phyloP scores from a whole-genome alignment of 129 eudicot species.

The Pulicaria dysenterica region DNA sequence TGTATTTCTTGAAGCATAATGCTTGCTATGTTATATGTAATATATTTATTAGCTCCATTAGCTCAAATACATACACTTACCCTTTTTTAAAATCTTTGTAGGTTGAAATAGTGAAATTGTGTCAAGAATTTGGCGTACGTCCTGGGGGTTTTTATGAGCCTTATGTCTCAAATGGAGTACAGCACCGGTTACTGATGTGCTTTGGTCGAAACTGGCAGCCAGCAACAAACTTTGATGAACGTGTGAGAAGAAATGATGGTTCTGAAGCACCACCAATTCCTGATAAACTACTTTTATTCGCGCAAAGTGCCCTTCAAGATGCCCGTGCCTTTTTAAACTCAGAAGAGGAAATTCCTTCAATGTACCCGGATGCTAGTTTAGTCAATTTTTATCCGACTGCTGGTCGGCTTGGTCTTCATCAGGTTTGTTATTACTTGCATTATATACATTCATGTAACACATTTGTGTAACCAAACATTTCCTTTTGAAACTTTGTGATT shows the following conservation, averaged over 20 bases:
- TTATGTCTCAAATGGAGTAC: slow-evolving; percentile 43
- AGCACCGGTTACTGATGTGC: slow-evolving; percentile 54
- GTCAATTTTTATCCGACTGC: slow-evolving; percentile 47
- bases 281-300: slow-evolving; percentile 27
- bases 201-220: slow-evolving; percentile 62
- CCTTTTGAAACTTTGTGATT: neutral
- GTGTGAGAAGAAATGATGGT: slow-evolving; percentile 26
- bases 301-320: slow-evolving; percentile 32
- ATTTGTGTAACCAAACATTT: neutral
- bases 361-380: slow-evolving; percentile 53
- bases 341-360: slow-evolving; percentile 44
- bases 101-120: slow-evolving; percentile 41
- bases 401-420: slow-evolving; percentile 56
- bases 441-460: neutral
- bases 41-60: no score
- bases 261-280: slow-evolving; percentile 47
- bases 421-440: slow-evolving; percentile 30
- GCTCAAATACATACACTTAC: no score
- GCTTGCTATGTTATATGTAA: no score
- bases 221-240: slow-evolving; percentile 35
- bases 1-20: no score
- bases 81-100: slow-evolving; percentile 15
- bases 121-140: slow-evolving; percentile 48
- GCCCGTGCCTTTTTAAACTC: slow-evolving; percentile 38
- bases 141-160: slow-evolving; percentile 59